These are phyloP conservation scores for Nothophoma quercina DNA, from an alignment of 2,329 filamentous ascomycete genomes.

Conservation along the genomic window DNA sequence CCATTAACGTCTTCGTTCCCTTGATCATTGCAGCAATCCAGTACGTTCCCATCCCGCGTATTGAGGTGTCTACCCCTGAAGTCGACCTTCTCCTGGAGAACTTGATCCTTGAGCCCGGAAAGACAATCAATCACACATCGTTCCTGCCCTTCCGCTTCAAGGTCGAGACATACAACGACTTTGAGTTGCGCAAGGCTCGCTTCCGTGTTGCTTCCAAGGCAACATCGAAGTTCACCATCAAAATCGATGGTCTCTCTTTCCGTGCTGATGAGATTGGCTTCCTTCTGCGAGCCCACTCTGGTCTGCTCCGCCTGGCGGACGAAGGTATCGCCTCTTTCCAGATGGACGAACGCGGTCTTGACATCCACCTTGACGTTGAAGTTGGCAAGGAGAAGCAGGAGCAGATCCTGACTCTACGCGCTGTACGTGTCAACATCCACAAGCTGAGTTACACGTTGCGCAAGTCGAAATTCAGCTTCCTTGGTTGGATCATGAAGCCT, in stretches of 20 bases:
- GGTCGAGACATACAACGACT: constrained; percentile 82
- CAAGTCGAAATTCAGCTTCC: constrained; percentile 76
- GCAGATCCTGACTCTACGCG: constrained; percentile 78
- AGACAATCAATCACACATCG: constrained; percentile 82
- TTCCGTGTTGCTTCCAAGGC: constrained; percentile 72
- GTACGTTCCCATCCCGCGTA: constrained; percentile 85
- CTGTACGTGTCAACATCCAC: constrained; percentile 82
- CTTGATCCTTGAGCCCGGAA: constrained; percentile 85
- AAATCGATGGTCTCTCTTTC: constrained; percentile 81
- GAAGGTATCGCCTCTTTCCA: constrained; percentile 86
- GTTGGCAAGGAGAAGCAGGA: constrained; percentile 80
- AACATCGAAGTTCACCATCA: constrained; percentile 77
- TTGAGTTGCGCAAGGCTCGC: constrained; percentile 82
- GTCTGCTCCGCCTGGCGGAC: constrained; percentile 77
- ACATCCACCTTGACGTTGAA: constrained; percentile 85
- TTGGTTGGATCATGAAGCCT: constrained; percentile 86
- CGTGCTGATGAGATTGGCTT: constrained; percentile 89
- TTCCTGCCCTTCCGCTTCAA: constrained; percentile 88
- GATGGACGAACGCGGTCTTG: constrained; percentile 85
- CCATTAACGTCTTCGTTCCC: constrained; percentile 81
- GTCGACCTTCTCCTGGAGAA: constrained; percentile 90
- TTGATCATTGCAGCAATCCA: constrained; percentile 79
- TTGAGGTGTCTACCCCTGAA: constrained; percentile 85
- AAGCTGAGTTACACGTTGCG: constrained; percentile 82
- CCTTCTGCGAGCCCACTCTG: constrained; percentile 81